A percentile compares a stretch with the other conserved stretches of the same genome.
Evolutionary conservation across 2,329 filamentous ascomycete genomes (phyloP).

Genomic region (Lecanosticta acicola): DNA sequence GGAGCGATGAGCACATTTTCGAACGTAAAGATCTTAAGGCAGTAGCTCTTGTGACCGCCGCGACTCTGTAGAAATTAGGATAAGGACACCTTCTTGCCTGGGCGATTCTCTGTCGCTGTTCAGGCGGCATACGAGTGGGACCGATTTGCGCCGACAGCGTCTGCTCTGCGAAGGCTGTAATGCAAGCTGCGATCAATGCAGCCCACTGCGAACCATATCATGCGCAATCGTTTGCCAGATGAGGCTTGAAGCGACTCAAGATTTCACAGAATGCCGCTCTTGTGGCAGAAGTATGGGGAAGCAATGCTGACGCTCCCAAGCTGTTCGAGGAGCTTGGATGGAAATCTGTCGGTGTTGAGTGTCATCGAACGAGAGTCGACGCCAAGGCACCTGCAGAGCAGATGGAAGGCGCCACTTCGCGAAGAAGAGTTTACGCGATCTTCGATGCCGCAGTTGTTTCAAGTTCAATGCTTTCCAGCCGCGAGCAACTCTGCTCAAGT

Average conservation of each 20-base stretch:
- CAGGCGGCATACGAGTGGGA: conserved; percentile 32
- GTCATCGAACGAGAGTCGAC: conserved; percentile 37
- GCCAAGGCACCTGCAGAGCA: conserved; percentile 31
- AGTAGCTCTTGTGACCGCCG: conserved; percentile 19
- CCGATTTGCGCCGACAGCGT: conserved; percentile 33
- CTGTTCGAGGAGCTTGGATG: conserved; percentile 35
- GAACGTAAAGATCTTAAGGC: conserved; percentile 29
- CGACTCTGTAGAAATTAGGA: conserved; percentile 8
- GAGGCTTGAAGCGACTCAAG: conserved; percentile 12
- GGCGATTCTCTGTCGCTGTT: conserved; percentile 30
- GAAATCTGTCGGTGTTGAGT: conserved; percentile 28
- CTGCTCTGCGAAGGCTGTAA: conserved; percentile 23
- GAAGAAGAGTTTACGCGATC: conserved; percentile 32
- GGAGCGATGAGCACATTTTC: conserved; percentile 29
- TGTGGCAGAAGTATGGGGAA: conserved; percentile 33
- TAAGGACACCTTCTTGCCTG: conserved; percentile 27
- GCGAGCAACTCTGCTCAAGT: no score
- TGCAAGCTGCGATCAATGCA: conserved; percentile 26
- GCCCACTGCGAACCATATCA: conserved; percentile 15
- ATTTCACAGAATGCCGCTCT: conserved; percentile 18
- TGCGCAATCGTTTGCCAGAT: conserved; percentile 7
- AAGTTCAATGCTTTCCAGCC: no score
- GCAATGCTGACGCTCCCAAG: conserved; percentile 26
- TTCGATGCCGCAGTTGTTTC: conserved; percentile 30
- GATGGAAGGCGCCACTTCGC: conserved; percentile 27